Base-by-base conservation (phyloP, 495 filamentous ascomycete species). In the Penicillium atrosanguineum region DNA sequence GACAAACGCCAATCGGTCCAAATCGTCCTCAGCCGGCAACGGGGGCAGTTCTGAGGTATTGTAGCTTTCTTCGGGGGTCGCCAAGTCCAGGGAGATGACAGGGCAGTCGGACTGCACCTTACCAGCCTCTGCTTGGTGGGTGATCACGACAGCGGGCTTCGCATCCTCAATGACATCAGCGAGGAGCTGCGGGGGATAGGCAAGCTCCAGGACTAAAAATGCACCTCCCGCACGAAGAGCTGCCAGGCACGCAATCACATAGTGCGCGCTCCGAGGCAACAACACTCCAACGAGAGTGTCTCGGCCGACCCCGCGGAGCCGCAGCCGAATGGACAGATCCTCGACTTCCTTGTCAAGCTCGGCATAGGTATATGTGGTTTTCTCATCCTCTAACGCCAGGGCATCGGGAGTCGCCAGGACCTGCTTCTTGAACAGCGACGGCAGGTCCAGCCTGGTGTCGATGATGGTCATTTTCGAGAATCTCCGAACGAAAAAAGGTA, bases 171-270 rank as follows among this genome's bases (percentile, higher is more conserved):
- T 71, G 29, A 87, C 85, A 67, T 87, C 85, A 21, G 81, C 77
- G 50, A 88, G 64, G 34, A 88, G 70, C 26, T 77, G 79, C 0
- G 83, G 76, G 0, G 85, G 84, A 59, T 88, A 88, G 25, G 84
- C 85, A 19, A 87, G 74, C 61, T 88, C 85, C 0, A 87, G 78
- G 9, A 87, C 83, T 0, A 88, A 74, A 55, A 87, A 88, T n/a
- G 84, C 84, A 25, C 84, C 85, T 19, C 84, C 84, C 1, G 85
- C 84, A 26, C 83, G 80, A 39, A 87, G 77, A 6, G 81, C 80
- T 23, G 84, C 84, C 38, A 88, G 70, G 62, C 84, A 87, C 21
- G 83, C 80, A 67, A 88, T 83, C 57, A 88, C 83, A 63, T 87
- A 87, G 63, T 87, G 72, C 18, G 84, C 83, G 56, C 83, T 86